Conservation (phyloP, 192 early-diverging fungal genomes). For the Coemansia umbellata region DNA sequence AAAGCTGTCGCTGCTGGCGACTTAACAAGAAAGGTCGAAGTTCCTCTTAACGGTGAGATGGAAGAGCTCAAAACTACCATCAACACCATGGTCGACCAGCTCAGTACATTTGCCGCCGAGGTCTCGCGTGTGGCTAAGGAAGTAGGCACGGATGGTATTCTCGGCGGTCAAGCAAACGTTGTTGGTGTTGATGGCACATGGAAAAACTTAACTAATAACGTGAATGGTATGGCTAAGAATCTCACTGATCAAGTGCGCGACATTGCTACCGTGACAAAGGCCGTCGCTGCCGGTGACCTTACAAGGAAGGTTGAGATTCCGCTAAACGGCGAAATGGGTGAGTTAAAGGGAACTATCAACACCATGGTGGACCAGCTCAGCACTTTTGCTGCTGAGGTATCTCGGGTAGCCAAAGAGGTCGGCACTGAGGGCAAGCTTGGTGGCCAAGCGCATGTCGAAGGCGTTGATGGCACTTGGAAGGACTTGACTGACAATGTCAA, state of each 20-base stretch:
- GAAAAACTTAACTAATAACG: constrained; percentile 58
- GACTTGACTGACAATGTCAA: constrained; percentile 55
- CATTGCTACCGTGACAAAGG: constrained; percentile 55
- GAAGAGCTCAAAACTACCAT: constrained; percentile 58
- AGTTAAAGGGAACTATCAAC: constrained; percentile 62
- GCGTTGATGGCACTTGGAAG: constrained; percentile 61
- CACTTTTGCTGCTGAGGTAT: constrained; percentile 56
- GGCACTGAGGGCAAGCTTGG: constrained; percentile 65
- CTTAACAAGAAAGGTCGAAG: constrained; percentile 24
- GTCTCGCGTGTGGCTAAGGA: constrained; percentile 67
- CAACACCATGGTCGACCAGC: constrained; percentile 58
- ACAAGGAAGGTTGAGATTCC: constrained; percentile 7
- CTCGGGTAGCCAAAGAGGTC: constrained; percentile 65
- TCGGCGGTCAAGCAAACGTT: constrained; percentile 67
- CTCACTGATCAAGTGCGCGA: constrained; percentile 58
- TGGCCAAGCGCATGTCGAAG: constrained; percentile 58
- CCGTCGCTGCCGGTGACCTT: constrained; percentile 56
- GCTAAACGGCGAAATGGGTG: constrained; percentile 56
- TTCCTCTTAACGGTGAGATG: constrained; percentile 53
- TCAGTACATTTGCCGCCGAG: constrained; percentile 47
- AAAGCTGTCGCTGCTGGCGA: constrained; percentile 15
- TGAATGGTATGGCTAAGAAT: constrained; percentile 56
- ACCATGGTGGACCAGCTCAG: constrained; percentile 53
- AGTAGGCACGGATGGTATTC: constrained; percentile 63
- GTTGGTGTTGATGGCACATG: constrained; percentile 58